These are phyloP conservation scores for Bruguiera parviflora DNA, from an alignment of 345 rosid species.

Conservation along the genomic window DNA sequence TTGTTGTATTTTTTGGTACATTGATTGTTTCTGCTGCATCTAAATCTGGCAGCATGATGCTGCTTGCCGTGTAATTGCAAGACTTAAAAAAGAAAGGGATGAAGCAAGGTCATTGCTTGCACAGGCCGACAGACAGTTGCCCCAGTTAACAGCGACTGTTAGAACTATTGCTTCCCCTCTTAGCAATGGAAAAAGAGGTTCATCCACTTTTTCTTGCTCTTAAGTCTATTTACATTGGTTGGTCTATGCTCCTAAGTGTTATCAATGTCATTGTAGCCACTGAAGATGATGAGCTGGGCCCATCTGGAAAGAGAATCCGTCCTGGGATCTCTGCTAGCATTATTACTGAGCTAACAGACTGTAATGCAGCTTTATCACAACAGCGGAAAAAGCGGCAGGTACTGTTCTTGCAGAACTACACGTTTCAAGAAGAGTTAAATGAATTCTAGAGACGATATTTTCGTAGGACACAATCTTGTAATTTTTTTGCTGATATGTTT, in stretches of 20 bases:
- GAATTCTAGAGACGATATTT: not conserved
- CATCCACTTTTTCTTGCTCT: conserved; percentile 10
- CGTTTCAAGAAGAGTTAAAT: not conserved
- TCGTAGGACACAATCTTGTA: too few species aligned
- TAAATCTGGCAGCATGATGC: conserved; percentile 77
- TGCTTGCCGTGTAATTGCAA: conserved; percentile 98
- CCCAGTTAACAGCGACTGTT: conserved; percentile 47
- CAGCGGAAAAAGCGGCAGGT: conserved; percentile 81
- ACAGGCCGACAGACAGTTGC: conserved; percentile 69
- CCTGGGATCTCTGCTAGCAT: conserved; percentile 60
- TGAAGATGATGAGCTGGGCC: conserved; percentile 49
- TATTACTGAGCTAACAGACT: conserved; percentile 69
- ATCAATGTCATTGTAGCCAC: conserved; percentile 32
- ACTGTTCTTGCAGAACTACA: not conserved
- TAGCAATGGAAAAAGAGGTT: conserved; percentile 89
- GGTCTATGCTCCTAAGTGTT: conserved; percentile 5
- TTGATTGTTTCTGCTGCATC: conserved; percentile 11
- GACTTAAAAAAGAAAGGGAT: conserved; percentile 90
- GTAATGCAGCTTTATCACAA: conserved; percentile 75
- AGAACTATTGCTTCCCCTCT: conserved; percentile 45
- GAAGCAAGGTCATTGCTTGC: conserved; percentile 84
- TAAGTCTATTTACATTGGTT: not conserved
- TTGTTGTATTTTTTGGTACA: not conserved
- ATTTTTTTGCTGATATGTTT: not conserved
- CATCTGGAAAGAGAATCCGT: conserved; percentile 47